Base-by-base conservation (phyloP, 495 filamentous ascomycete genomes). In the Penicillium robsamsonii region DNA sequence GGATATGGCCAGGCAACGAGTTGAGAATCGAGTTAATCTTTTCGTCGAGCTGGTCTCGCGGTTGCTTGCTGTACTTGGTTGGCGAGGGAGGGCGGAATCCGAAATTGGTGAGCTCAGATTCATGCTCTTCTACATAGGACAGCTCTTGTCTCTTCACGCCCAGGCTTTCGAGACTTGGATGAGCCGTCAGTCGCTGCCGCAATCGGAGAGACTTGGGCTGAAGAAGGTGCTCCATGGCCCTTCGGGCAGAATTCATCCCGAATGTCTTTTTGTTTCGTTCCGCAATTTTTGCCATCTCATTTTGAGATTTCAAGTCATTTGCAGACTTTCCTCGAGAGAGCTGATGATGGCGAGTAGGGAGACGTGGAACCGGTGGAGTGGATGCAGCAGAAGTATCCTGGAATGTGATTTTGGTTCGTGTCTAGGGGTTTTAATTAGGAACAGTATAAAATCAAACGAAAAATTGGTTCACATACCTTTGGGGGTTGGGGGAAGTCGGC, bases 21-120 rank as follows among this genome's bases (percentile, higher is more conserved):
- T 86, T 84, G 9, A 98, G 79, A 46, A 98, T 89, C 18, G 88
- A 85, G 67, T 82, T 88, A 45, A 98, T 92, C 58, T 92, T 90
- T 50, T 88, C 84, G 62, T 96, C 91, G 4, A 98, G 78, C 37
- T 88, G 83, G 55, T 88, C 86, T 38, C 87, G 84, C 9, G 67
- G 66, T 63, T 78, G 78, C 41, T 68, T 71, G 20, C 65, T 62
- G 22, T 63, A 62, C 38, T 67, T 75, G 13, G 55, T 54, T 30
- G 63, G 68, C 44, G 70, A 65, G 35, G 66, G 79, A 62, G 60
- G 37, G 48, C 76, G 62, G 22, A 68, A 72, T n/a, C 51, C 59
- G 29, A 43, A 46, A 37, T 65, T 62, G 2, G 55, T 42, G 15
- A 55, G 29, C 11, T 62, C 61, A 0, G 63, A 59, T 43, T 47